Evolutionary conservation across 495 filamentous ascomycete genomes (phyloP).

Genomic region (Bryoglossum gracile): DNA sequence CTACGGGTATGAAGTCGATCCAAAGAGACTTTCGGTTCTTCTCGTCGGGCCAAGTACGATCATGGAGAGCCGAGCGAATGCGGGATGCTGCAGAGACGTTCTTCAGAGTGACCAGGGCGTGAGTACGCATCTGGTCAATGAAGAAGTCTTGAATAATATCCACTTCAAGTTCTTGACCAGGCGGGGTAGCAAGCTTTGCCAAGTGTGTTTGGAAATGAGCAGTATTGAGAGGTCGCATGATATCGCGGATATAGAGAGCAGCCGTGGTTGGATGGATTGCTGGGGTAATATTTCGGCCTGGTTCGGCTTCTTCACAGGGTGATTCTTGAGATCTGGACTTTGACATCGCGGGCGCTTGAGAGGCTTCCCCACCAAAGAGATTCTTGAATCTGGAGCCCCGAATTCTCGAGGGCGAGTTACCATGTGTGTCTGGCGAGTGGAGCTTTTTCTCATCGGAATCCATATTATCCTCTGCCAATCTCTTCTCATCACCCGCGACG

Average conservation of each 20-base stretch:
- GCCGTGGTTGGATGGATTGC: slow-evolving; percentile 77
- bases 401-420: slow-evolving; percentile 4
- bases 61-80: slow-evolving; percentile 71
- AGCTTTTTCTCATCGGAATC: slow-evolving; percentile 5
- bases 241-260: slow-evolving; percentile 82
- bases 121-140: slow-evolving; percentile 78
- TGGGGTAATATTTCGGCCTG: slow-evolving; percentile 43
- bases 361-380: slow-evolving; percentile 35
- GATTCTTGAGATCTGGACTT: slow-evolving; percentile 5
- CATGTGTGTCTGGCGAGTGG: background rate
- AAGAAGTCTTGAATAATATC: slow-evolving; percentile 60
- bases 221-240: slow-evolving; percentile 80
- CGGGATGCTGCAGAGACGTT: slow-evolving; percentile 64
- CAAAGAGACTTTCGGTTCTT: slow-evolving; percentile 75
- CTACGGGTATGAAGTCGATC: slow-evolving; percentile 83
- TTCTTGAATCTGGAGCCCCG: slow-evolving; percentile 46
- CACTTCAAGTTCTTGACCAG: slow-evolving; percentile 39
- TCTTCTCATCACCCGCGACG: background rate
- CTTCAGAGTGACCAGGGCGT: slow-evolving; percentile 71
- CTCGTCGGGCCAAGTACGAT: slow-evolving; percentile 78
- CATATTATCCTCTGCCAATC: no score
- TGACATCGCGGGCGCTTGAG: slow-evolving; percentile 4
- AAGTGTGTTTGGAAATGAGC: slow-evolving; percentile 58
- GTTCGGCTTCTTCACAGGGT: slow-evolving; percentile 13
- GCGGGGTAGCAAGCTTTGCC: slow-evolving; percentile 54